Evolutionary conservation across 2,329 filamentous ascomycete species (phyloP).

Genomic region (Xylariaceae sp.): DNA sequence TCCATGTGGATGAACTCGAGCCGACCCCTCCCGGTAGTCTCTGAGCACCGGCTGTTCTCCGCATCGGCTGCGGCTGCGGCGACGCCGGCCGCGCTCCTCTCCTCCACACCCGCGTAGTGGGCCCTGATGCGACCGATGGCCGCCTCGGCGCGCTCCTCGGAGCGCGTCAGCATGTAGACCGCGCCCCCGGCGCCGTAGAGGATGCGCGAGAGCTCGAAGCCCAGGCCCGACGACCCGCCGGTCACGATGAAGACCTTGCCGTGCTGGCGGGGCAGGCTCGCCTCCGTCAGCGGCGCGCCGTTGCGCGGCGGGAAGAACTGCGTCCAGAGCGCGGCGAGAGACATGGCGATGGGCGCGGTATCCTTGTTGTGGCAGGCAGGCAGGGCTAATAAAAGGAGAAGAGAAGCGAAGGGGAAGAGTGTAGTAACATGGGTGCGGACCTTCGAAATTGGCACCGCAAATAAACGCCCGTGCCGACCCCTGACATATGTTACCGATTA

Average conservation of each 20-base stretch:
- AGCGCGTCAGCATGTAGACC: not conserved
- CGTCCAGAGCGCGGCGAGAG: conserved; percentile 3
- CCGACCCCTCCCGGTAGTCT: conserved; percentile 5
- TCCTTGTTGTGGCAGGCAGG: no score
- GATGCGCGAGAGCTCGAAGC: conserved; percentile 39
- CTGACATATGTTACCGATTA: no score
- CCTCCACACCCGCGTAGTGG: not conserved
- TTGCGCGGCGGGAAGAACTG: conserved; percentile 14
- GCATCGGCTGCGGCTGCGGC: not conserved
- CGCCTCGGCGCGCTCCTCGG: not conserved
- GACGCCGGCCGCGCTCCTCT: not conserved
- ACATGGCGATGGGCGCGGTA: no score
- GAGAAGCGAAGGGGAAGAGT: no score
- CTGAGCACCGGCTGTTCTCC: not conserved
- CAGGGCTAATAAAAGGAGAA: no score
- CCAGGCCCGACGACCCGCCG: conserved; percentile 25
- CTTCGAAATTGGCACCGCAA: no score
- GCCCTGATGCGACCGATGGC: not conserved
- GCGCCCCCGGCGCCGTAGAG: conserved; percentile 39
- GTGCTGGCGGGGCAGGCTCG: conserved; percentile 10
- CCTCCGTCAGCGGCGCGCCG: conserved; percentile 9
- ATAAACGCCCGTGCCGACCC: no score
- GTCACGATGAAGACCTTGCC: conserved; percentile 36
- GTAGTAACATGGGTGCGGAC: no score
- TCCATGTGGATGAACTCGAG: conserved; percentile 14